phyloP scores from a whole-genome alignment of 805 yeast species.

The Ogataea ganodermae region DNA sequence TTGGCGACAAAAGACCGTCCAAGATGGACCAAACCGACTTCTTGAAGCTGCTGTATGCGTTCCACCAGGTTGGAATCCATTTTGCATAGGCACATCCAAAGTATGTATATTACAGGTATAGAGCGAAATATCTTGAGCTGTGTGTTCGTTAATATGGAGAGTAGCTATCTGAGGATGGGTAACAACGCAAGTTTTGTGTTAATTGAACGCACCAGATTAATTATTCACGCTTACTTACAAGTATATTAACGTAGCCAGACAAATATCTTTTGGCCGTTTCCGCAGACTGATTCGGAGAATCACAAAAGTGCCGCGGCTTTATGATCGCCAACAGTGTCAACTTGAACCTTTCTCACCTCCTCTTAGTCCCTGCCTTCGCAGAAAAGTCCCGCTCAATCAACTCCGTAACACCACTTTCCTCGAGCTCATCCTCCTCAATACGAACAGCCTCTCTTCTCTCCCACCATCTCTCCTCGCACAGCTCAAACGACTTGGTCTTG shows the following conservation, averaged over 20 bases:
- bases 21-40: conserved; percentile 96
- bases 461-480: conserved; percentile 97
- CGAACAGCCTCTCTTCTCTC: conserved; percentile 94
- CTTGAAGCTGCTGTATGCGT: conserved; percentile 79
- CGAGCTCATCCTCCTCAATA: conserved; percentile 83
- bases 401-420: conserved; percentile 92
- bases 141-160: background rate
- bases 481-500: conserved; percentile 84
- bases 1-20: conserved; percentile 84
- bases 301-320: too few relatives aligned
- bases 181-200: too few relatives aligned
- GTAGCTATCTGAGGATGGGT: too few relatives aligned
- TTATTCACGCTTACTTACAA: too few relatives aligned
- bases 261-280: too few relatives aligned
- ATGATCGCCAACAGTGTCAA: too few relatives aligned
- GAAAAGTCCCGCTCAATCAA: conserved; percentile 70
- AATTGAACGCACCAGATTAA: too few relatives aligned
- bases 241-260: too few relatives aligned
- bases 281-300: too few relatives aligned
- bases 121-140: conserved; percentile 2
- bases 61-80: conserved; percentile 96
- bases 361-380: conserved; percentile 41
- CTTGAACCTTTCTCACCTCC: too few relatives aligned
- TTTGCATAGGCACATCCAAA: conserved; percentile 59
- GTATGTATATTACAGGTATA: conserved; percentile 3